Percentiles rank a stretch among this genome's conserved stretches.
phyloP scores from a whole-genome alignment of 2,329 filamentous ascomycete species.

The Teratosphaeria gauchensis region DNA sequence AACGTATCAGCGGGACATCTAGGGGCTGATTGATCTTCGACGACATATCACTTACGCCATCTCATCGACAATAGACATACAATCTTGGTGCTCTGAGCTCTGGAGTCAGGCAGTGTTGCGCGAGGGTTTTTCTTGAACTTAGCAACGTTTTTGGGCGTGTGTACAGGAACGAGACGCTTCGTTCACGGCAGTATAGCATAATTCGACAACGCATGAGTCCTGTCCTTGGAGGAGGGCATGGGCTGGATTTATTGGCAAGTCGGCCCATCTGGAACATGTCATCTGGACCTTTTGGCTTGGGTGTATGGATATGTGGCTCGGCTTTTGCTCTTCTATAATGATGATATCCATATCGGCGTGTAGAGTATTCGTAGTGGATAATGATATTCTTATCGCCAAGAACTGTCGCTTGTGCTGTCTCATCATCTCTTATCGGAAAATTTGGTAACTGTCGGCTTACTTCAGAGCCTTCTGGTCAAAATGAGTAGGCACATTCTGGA shows the following conservation, averaged over 20 bases:
- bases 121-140: background rate
- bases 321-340: background rate
- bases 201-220: background rate
- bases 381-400: background rate
- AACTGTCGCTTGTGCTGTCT: background rate
- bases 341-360: background rate
- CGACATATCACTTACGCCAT: background rate
- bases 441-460: too few species aligned
- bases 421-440: background rate
- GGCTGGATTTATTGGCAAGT: background rate
- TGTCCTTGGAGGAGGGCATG: background rate
- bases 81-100: background rate
- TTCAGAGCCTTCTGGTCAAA: too few species aligned
- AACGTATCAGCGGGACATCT: background rate
- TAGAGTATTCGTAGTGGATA: background rate
- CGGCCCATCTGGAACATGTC: background rate
- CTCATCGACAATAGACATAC: background rate
- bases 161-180: background rate
- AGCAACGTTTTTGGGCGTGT: background rate
- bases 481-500: too few species aligned
- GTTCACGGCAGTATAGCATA: background rate
- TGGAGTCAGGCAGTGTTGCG: background rate
- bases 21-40: conserved; percentile 1
- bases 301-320: background rate
- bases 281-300: background rate